Evolutionary conservation across 2,329 filamentous ascomycete species (phyloP).

Genomic region (Penicillium hordei): DNA sequence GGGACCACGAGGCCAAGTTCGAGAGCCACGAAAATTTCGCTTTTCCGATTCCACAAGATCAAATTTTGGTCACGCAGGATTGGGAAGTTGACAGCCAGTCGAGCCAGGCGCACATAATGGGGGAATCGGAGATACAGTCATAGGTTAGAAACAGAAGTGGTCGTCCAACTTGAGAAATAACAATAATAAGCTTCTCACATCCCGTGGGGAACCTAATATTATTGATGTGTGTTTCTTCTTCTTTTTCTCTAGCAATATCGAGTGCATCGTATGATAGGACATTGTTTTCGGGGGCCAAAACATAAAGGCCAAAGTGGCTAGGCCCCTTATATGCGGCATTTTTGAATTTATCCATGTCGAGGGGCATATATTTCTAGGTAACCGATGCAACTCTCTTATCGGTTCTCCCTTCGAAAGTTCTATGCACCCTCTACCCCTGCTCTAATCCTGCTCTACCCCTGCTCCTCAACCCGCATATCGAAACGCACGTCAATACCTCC

Average conservation of each 20-base stretch:
- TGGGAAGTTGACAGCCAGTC: slow-evolving; percentile 17
- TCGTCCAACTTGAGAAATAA: background rate
- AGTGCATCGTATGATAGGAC: background rate
- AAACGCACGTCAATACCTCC: background rate
- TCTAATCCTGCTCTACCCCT: background rate
- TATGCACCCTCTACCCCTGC: too few species aligned
- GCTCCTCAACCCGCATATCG: background rate
- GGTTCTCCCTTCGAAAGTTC: background rate
- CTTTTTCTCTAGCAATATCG: background rate
- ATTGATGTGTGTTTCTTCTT: background rate
- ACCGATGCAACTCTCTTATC: background rate
- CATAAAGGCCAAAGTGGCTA: background rate
- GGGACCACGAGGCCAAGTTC: background rate
- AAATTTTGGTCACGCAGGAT: slow-evolving; percentile 13
- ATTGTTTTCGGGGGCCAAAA: background rate
- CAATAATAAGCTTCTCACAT: background rate
- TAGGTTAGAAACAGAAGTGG: background rate
- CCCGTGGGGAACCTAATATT: background rate
- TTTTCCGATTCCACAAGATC: background rate
- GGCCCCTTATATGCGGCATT: background rate
- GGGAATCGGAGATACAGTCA: background rate
- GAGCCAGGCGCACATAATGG: slow-evolving; percentile 11
- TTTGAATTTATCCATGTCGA: background rate
- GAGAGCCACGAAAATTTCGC: background rate
- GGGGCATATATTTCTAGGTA: background rate